Percentiles rank a stretch among this genome's conserved stretches.
Evolutionary conservation across 148 eudicot species (phyloP).

Genomic region (Vaccinium darrowii): DNA sequence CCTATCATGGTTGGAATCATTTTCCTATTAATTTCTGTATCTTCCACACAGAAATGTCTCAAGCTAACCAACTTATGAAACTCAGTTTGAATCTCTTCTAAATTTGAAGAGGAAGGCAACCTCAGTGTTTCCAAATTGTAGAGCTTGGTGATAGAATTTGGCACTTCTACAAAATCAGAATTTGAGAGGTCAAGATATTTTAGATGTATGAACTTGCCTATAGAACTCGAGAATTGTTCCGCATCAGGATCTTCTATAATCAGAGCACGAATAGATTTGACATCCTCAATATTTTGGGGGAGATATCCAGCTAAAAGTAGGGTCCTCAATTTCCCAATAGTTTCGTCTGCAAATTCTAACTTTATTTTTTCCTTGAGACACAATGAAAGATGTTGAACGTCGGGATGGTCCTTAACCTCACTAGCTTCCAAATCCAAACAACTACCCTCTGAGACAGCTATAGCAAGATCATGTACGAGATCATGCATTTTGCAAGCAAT

Average conservation of each 20-base stretch:
- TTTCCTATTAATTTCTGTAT: background rate
- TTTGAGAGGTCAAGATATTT: slow-evolving; percentile 18
- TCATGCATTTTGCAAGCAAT: too few relatives aligned
- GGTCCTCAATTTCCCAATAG: too few relatives aligned
- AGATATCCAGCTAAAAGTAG: background rate
- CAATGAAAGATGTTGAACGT: too few relatives aligned
- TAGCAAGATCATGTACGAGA: too few relatives aligned
- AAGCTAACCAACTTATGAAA: background rate
- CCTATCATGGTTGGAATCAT: background rate
- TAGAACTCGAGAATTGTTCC: background rate
- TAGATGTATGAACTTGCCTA: slow-evolving; percentile 15
- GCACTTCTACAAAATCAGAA: background rate
- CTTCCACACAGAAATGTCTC: too few relatives aligned
- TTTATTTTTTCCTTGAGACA: too few relatives aligned
- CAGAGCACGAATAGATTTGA: slow-evolving; percentile 6
- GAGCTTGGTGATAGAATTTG: slow-evolving; percentile 15
- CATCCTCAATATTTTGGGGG: background rate
- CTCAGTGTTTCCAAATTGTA: slow-evolving; percentile 13
- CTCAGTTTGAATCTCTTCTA: background rate
- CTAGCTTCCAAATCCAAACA: too few relatives aligned
- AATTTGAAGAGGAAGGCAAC: accelerated
- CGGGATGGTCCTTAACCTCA: too few relatives aligned
- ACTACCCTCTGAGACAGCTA: too few relatives aligned
- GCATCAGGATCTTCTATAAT: background rate
- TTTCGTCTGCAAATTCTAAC: background rate